A percentile compares a stretch with the other conserved stretches of the same genome.
These are phyloP conservation scores for Trifolium dubium DNA, from an alignment of 306 rosid genomes.

Conservation along the genomic window DNA sequence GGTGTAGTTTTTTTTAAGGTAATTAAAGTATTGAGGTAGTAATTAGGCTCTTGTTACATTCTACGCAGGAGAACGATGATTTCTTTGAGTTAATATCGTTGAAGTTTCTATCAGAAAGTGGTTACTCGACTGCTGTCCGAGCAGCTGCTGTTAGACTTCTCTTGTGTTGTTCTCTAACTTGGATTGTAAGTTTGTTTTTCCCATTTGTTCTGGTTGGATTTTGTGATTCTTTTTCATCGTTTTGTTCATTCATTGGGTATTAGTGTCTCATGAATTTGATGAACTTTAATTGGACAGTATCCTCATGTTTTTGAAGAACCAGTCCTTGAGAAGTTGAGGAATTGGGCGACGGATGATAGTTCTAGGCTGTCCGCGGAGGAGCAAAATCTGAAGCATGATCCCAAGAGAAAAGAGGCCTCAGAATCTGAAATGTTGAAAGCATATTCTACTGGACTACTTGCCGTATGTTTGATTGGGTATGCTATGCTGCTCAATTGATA, in stretches of 20 bases:
- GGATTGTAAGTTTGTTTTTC: slow-evolving; percentile 64
- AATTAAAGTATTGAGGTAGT: slow-evolving; percentile 1
- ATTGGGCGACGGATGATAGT: slow-evolving; percentile 81
- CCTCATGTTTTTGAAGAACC: slow-evolving; percentile 93
- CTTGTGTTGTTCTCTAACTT: slow-evolving; percentile 77
- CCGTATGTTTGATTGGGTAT: slow-evolving; percentile 81
- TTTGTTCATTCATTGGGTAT: background rate
- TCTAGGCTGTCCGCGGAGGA: slow-evolving; percentile 54
- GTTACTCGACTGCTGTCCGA: slow-evolving; percentile 67
- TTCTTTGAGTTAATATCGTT: slow-evolving; percentile 92
- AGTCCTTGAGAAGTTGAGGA: slow-evolving; percentile 72
- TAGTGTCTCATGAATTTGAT: slow-evolving; percentile 34
- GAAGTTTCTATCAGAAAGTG: slow-evolving; percentile 70
- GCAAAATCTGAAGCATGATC: slow-evolving; percentile 59
- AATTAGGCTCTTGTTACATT: background rate
- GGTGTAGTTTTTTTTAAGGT: background rate
- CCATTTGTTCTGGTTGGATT: background rate
- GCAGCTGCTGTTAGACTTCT: slow-evolving; percentile 87
- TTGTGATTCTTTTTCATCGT: background rate
- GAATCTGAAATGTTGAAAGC: slow-evolving; percentile 90
- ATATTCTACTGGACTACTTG: slow-evolving; percentile 92
- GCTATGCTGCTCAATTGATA: slow-evolving; percentile 45
- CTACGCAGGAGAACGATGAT: slow-evolving; percentile 82
- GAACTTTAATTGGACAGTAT: slow-evolving; percentile 63
- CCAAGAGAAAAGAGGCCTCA: slow-evolving; percentile 63